Evolutionary conservation across 2,329 filamentous ascomycete genomes (phyloP), one percentile per base, ranked within the genome.

Genomic region (Monilinia vaccinii-corymbosi): DNA sequence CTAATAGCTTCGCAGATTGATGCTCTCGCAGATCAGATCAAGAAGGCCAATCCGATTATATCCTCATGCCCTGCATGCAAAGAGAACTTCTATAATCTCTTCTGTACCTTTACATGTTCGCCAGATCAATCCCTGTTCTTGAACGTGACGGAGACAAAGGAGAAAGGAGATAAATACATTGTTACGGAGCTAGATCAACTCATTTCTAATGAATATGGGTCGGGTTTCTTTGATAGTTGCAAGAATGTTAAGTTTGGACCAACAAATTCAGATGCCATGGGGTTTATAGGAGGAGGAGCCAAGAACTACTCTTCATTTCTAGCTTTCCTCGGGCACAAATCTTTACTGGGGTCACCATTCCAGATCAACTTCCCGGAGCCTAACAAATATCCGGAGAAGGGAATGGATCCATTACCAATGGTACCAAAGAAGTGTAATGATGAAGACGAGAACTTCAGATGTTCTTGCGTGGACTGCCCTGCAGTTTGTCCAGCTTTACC

Each of bases 201-300:
- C 7, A 85, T 97, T 67, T 90, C 91, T 2, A 80, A 91, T 60
- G 80, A 88, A 57, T 97, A 95, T 72, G 92, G 91, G 47, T 80
- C 83, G 10, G 91, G 89, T 1, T 95, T 99, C 76, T 99, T 92
- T 73, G 82, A 96, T 74, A 99, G 94, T 75, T 99, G 94, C 78
- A 97, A 97, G 75, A 91, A 99, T 73, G 93, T 99, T 75, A 99
- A 99, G 72, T 97, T 97, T 70, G 94, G 94, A 40, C 88, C 92
- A 8, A 92, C 93, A 46, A 96, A 96, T 71, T 88, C 89, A 62
- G 91, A 88, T 69, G 94, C 93, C 18, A 99, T 99, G 82, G 88
- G 93, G 68, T 86, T 99, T 68, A 97, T 99, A 63, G 95, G 94
- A 36, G 94, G 94, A 18, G 92, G 93, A 18, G 94, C 94, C 14